A percentile compares a stretch with the other conserved stretches of the same genome.
These are phyloP conservation scores for Xylariaceae sp. DNA, from an alignment of 2,329 filamentous ascomycete species.

Conservation along the genomic window DNA sequence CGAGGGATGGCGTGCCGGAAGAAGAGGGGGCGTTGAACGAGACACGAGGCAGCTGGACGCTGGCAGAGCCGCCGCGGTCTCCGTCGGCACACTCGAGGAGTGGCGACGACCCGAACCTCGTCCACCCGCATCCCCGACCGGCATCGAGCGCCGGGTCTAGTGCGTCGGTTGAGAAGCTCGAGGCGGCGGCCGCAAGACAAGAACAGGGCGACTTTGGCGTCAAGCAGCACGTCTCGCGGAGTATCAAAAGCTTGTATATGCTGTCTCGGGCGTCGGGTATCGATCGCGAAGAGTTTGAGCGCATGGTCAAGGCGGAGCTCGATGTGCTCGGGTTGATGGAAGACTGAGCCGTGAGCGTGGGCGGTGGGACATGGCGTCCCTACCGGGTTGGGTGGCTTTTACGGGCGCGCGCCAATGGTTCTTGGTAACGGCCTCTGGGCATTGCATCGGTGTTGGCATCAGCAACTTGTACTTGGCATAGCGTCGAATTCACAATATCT, in stretches of 20 bases:
- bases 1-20: background rate
- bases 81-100: conserved; percentile 28
- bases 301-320: conserved; percentile 62
- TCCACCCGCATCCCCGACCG: conserved; percentile 49
- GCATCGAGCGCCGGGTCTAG: conserved; percentile 50
- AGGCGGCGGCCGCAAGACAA: conserved; percentile 46
- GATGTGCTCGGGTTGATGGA: conserved; percentile 64
- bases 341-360: conserved; percentile 27
- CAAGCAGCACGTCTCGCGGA: conserved; percentile 71
- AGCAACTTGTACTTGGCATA: too few relatives aligned
- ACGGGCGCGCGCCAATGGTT: too few relatives aligned
- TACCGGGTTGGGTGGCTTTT: background rate
- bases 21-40: conserved; percentile 24
- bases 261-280: conserved; percentile 66
- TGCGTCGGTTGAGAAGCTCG: conserved; percentile 55
- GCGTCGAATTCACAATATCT: too few relatives aligned
- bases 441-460: conserved; percentile 1
- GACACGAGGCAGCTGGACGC: conserved; percentile 34
- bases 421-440: too few relatives aligned
- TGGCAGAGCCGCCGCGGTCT: conserved; percentile 35
- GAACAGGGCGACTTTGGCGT: conserved; percentile 64
- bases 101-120: conserved; percentile 31
- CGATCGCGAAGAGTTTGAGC: conserved; percentile 65
- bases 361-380: background rate
- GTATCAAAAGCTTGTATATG: conserved; percentile 68